Evolutionary conservation across 1,284 basidiomycete genomes (phyloP).

Genomic region (Leucoagaricus sp.): DNA sequence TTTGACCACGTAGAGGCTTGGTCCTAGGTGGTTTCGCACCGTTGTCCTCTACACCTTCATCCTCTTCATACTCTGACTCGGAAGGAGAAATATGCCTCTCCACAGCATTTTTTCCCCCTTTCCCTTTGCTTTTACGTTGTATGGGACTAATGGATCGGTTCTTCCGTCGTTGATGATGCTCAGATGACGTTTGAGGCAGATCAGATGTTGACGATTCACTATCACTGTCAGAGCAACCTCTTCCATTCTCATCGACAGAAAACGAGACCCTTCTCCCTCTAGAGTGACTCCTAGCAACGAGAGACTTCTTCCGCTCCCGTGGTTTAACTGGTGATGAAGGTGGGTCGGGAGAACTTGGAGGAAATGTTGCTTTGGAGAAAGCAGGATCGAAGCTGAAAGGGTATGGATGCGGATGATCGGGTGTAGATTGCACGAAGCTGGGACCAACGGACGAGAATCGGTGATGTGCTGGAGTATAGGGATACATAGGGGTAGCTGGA

Average conservation of each 20-base stretch:
- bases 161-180: not conserved
- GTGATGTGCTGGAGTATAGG: conserved; percentile 7
- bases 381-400: conserved; percentile 33
- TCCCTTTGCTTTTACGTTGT: not conserved
- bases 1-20: not conserved
- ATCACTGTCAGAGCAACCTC: conserved; percentile 5
- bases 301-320: conserved; percentile 28
- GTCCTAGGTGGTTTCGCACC: not conserved
- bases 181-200: not conserved
- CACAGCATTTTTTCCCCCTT: conserved; percentile 2
- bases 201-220: not conserved
- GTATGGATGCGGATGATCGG: conserved; percentile 33
- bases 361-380: conserved; percentile 44
- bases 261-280: conserved; percentile 41
- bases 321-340: conserved; percentile 31
- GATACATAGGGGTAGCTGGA: not conserved
- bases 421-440: conserved; percentile 33
- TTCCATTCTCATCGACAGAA: conserved; percentile 22
- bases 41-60: conserved; percentile 1
- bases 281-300: conserved; percentile 38
- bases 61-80: conserved; percentile 10
- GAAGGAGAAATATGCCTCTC: not conserved
- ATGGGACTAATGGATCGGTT: not conserved
- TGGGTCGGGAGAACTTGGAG: conserved; percentile 46
- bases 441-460: conserved; percentile 14